Conservation (phyloP, 2,329 filamentous ascomycete genomes). For the Thielaviopsis populi region DNA sequence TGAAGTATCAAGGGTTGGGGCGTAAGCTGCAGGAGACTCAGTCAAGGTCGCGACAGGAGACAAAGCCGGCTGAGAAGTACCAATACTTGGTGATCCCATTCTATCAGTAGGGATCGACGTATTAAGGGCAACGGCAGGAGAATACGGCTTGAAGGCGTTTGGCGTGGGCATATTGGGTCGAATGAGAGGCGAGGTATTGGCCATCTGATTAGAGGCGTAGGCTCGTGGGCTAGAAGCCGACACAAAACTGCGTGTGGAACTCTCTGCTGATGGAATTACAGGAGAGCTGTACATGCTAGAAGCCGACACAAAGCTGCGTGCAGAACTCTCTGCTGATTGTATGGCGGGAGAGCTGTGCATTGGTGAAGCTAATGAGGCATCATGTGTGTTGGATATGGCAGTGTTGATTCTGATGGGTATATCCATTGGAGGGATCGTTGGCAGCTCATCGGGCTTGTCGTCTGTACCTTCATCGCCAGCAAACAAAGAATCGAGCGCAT, state of each 20-base stretch:
- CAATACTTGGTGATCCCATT: slow-evolving; percentile 1
- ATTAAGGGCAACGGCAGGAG: slow-evolving; percentile 7
- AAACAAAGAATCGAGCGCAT: slow-evolving; percentile 12
- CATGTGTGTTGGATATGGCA: background rate
- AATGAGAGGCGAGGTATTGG: background rate
- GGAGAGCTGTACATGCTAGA: slow-evolving; percentile 10
- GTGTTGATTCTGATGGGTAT: slow-evolving; percentile 9
- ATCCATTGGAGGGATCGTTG: background rate
- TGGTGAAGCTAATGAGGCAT: background rate
- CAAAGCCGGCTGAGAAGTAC: background rate
- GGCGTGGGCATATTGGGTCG: background rate
- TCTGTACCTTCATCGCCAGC: background rate
- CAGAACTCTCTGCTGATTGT: slow-evolving; percentile 1
- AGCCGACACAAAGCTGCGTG: background rate
- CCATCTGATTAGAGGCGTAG: background rate
- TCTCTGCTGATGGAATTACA: background rate
- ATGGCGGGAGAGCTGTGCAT: slow-evolving; percentile 4
- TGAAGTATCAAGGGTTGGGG: background rate
- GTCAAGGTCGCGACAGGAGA: background rate
- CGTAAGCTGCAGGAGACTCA: background rate
- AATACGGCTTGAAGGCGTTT: slow-evolving; percentile 15
- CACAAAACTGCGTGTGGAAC: background rate
- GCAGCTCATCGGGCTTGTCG: background rate
- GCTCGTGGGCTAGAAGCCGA: slow-evolving; percentile 4
- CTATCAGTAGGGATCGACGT: background rate